Base-by-base conservation (phyloP, 192 early-diverging fungal genomes). In the Umbelopsis sp. region DNA sequence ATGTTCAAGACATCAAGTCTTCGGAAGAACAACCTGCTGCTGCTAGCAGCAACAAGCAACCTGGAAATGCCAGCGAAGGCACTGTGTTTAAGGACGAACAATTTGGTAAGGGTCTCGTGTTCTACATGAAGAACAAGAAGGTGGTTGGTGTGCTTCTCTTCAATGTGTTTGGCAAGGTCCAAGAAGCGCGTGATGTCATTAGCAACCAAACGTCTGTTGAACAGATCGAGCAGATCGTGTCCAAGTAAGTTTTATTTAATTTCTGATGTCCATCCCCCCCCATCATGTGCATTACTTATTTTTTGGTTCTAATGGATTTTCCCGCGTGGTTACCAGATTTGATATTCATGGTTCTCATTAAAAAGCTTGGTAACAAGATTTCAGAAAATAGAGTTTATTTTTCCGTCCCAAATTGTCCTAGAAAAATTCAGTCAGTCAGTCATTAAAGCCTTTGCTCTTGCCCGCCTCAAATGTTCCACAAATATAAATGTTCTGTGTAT, bases 111-210 rank as follows among this genome's bases (percentile, higher is more conserved):
- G 89, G 89, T 10, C 77, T 88, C 68, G 86, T 90, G 3, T 83
- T 86, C 48, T 90, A 91, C 78, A 64, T 88, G 46, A 75, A 79
- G 22, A 80, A 86, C 30, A 81, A 79, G 66, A 76, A 74, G 68
- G 84, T 83, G 66, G 85, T 87, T 49, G 89, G 89, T 51, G 70
- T 88, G 5, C 48, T 89, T 72, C 72, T 85, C 47, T 88, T 84
- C 78, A 89, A 89, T 71, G 78, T 87, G 37, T 84, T 82, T 80
- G 89, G 86, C 45, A 84, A 88, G 70, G 78, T 88, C 13, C 84
- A 86, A 33, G 77, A 85, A 72, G 89, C 89, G 16, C 83, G 89
- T 64, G 79, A 86, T 67, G 79, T 90, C 20, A 72, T 90, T 23
- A 68, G 73, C 9, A 51, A 80, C 55, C 27, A 25, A 11, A 61